Evolutionary conservation across 441 rosid species (phyloP).

Genomic region (Populus hybrid): DNA sequence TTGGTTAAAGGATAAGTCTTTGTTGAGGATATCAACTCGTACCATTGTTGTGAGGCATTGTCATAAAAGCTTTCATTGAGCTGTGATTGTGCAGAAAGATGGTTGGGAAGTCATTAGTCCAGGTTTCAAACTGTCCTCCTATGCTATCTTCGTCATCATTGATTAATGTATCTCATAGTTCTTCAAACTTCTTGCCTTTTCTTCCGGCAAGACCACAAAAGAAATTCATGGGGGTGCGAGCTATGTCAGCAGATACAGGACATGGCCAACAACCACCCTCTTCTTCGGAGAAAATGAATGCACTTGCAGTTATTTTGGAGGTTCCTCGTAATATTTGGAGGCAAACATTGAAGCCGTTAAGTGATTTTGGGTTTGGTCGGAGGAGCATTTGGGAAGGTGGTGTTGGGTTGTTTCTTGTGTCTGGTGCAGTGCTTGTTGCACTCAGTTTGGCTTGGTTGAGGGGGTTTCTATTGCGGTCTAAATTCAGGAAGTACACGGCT

Average conservation of each 20-base stretch:
- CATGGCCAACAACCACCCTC: constrained; percentile 48
- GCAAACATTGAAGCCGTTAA: constrained; percentile 69
- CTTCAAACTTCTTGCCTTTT: constrained; percentile 43
- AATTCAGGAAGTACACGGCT: constrained; percentile 77
- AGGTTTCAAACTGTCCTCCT: constrained; percentile 44
- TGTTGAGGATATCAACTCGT: neutral
- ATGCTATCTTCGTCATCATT: constrained; percentile 32
- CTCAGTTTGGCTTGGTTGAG: constrained; percentile 90
- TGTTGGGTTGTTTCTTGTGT: constrained; percentile 85
- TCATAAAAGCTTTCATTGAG: neutral
- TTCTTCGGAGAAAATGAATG: constrained; percentile 47
- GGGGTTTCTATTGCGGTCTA: constrained; percentile 73
- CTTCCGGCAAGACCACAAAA: constrained; percentile 51
- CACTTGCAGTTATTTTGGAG: constrained; percentile 63
- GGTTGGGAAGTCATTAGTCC: constrained; percentile 52
- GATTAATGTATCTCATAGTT: constrained; percentile 32
- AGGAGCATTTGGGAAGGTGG: constrained; percentile 98
- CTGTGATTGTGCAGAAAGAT: constrained; percentile 29
- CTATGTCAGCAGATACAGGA: constrained; percentile 48
- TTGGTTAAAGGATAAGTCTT: constrained; percentile 2
- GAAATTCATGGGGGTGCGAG: constrained; percentile 36
- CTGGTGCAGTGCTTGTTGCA: constrained; percentile 75
- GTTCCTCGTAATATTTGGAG: constrained; percentile 71
- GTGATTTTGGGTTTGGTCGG: constrained; percentile 88
- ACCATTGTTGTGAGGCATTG: neutral